These are phyloP conservation scores for Mortierella alpina DNA, from an alignment of 192 early-diverging fungal species.

Conservation along the genomic window DNA sequence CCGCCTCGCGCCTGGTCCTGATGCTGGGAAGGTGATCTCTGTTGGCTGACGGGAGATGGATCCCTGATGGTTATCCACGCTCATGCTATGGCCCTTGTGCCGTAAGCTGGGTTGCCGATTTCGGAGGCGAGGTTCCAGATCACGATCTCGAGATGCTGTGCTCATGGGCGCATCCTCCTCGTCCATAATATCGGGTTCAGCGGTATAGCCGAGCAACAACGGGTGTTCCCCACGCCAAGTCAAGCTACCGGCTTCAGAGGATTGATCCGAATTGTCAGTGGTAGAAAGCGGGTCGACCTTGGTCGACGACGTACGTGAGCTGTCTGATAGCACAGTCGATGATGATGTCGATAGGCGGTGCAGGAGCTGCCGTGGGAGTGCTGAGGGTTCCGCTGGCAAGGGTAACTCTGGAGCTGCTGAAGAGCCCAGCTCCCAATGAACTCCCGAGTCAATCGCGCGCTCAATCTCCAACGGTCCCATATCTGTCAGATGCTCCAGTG, in stretches of 20 bases:
- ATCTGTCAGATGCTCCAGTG: constrained; percentile 32
- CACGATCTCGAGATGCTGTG: no score
- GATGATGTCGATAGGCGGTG: constrained; percentile 16
- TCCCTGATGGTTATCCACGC: constrained; percentile 13
- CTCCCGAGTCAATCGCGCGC: constrained; percentile 18
- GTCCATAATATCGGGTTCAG: constrained; percentile 17
- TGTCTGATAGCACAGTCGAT: constrained; percentile 24
- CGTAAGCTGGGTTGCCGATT: background rate
- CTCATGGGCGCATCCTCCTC: background rate
- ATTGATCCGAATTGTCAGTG: constrained; percentile 2
- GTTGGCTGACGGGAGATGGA: background rate
- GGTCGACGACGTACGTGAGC: constrained; percentile 10
- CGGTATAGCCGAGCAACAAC: constrained; percentile 25
- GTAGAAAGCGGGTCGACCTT: background rate
- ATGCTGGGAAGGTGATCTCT: background rate
- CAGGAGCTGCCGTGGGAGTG: background rate
- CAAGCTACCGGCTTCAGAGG: background rate
- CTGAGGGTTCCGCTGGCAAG: background rate
- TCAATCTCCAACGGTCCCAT: constrained; percentile 37
- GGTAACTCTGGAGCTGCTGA: background rate
- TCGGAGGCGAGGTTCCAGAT: background rate
- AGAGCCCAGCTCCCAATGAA: constrained; percentile 3
- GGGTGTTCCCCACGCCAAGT: constrained; percentile 41
- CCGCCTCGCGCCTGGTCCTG: background rate
- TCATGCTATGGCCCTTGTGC: constrained; percentile 35